Conservation (phyloP, 306 rosid genomes). For the Casuarina glauca region DNA sequence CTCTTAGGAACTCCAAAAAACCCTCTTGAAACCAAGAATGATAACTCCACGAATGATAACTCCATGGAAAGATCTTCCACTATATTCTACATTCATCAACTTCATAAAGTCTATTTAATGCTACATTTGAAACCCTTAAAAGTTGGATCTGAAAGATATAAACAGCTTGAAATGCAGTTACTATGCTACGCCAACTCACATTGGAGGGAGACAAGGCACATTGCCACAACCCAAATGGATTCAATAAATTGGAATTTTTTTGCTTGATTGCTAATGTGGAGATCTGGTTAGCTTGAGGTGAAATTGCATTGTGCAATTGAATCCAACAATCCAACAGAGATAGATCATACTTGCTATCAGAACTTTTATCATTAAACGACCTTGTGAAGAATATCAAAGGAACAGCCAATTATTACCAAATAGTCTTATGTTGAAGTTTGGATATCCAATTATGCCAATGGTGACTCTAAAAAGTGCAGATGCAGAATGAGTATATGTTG, state of each 20-base stretch:
- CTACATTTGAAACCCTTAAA: background rate
- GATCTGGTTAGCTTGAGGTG: background rate
- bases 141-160: background rate
- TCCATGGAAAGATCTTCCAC: constrained; percentile 1
- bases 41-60: background rate
- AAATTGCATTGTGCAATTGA: background rate
- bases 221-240: background rate
- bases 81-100: background rate
- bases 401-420: background rate
- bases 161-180: background rate
- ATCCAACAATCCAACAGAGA: constrained; percentile 6
- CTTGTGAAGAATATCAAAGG: background rate
- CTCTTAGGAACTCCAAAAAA: background rate
- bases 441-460: background rate
- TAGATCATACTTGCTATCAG: constrained; percentile 1
- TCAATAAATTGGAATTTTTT: background rate
- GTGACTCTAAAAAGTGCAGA: background rate
- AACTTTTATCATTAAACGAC: background rate
- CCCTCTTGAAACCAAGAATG: background rate
- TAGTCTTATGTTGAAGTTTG: background rate
- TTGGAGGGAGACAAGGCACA: background rate
- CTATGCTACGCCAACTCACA: background rate
- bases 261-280: constrained; percentile 1
- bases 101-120: background rate
- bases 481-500: constrained; percentile 18